These are phyloP conservation scores for Botrytis medusae DNA, from an alignment of 2,329 filamentous ascomycete genomes.

Conservation along the genomic window DNA sequence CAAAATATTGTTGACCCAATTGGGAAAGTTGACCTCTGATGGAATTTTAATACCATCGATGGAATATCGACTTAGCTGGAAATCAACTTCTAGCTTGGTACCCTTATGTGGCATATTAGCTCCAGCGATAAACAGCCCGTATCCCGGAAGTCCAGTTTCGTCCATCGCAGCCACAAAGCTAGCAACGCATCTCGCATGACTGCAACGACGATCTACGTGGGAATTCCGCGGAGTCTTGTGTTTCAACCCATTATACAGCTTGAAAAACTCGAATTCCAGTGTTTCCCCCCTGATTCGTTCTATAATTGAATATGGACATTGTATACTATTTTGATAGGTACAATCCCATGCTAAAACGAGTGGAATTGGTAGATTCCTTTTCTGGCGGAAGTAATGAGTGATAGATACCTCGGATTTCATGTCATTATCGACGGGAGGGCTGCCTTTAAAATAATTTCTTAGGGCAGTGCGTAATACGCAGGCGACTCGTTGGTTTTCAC, in stretches of 20 bases:
- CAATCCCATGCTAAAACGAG: neutral
- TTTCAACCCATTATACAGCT: neutral
- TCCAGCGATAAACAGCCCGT: neutral
- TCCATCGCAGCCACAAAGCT: neutral
- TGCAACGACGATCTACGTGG: neutral
- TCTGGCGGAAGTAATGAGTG: neutral
- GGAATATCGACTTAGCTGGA: neutral
- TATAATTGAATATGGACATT: neutral
- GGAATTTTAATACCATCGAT: neutral
- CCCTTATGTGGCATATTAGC: neutral
- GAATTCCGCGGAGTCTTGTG: neutral
- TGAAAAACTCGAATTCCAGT: neutral
- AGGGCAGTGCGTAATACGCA: neutral
- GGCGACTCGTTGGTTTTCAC: neutral
- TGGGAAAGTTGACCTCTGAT: neutral
- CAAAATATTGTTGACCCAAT: neutral
- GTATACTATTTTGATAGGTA: neutral
- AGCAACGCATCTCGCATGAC: neutral
- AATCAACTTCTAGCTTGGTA: accelerated
- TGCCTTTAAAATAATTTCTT: neutral
- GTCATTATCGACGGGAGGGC: accelerated
- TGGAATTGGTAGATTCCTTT: neutral
- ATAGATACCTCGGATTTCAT: neutral
- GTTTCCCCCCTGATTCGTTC: neutral
- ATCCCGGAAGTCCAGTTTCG: neutral